phyloP scores from a whole-genome alignment of 495 filamentous ascomycete species.

The Neurospora sp. region DNA sequence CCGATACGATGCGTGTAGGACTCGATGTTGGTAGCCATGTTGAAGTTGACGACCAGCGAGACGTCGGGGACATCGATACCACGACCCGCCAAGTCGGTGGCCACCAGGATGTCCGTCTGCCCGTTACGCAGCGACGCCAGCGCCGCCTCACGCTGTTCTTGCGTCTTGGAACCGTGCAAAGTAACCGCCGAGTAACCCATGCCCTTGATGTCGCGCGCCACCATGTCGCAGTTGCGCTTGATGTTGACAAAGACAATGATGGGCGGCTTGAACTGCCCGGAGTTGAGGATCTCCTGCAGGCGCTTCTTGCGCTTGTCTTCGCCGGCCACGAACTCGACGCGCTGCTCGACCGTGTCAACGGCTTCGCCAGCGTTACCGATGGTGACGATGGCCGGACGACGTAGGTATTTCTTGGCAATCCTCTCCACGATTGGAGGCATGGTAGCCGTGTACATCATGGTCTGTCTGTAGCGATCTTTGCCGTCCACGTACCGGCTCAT shows the following conservation, averaged over 20 bases:
- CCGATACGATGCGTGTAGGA: constrained; percentile 97
- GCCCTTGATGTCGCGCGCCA: constrained; percentile 89
- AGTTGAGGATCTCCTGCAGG: constrained; percentile 78
- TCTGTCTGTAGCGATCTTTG: constrained; percentile 87
- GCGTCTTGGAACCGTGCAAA: constrained; percentile 88
- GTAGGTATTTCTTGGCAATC: constrained; percentile 91
- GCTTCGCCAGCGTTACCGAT: constrained; percentile 94
- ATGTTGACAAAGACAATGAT: constrained; percentile 99
- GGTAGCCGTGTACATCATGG: constrained; percentile 99
- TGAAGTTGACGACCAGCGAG: constrained; percentile 93
- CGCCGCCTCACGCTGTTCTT: constrained; percentile 94
- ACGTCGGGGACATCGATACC: constrained; percentile 98
- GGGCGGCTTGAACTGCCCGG: constrained; percentile 76
- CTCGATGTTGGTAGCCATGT: constrained; percentile 93
- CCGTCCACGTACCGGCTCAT: constrained; percentile 79
- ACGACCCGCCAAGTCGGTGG: constrained; percentile 90
- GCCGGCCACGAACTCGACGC: constrained; percentile 82
- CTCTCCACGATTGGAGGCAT: constrained; percentile 93
- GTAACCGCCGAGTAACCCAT: constrained; percentile 89
- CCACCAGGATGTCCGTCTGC: constrained; percentile 78
- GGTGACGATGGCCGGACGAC: constrained; percentile 86
- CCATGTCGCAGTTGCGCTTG: constrained; percentile 96
- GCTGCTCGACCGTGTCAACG: constrained; percentile 97
- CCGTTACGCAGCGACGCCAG: constrained; percentile 77
- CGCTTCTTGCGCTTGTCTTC: constrained; percentile 98